These are phyloP conservation scores for Talaromyces adpressus DNA, from an alignment of 495 filamentous ascomycete species.

Conservation along the genomic window DNA sequence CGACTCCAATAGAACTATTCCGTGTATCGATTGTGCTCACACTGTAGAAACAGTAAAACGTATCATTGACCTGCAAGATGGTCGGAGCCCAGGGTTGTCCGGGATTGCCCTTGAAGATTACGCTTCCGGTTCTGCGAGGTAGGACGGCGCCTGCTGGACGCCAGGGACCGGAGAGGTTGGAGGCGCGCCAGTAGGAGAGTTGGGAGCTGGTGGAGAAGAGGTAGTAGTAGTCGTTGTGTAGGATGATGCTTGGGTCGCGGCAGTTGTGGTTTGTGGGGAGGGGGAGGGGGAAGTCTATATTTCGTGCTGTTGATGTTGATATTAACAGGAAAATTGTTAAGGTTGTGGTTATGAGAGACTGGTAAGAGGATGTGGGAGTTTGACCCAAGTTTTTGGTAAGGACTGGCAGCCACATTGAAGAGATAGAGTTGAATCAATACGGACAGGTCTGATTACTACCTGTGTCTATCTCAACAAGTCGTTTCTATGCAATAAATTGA, in stretches of 20 bases:
- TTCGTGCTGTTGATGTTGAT: not conserved
- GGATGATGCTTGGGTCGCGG: slow-evolving; percentile 36
- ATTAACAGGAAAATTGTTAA: not conserved
- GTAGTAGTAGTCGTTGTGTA: slow-evolving; percentile 27
- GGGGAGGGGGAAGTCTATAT: slow-evolving; percentile 19
- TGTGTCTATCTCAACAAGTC: not conserved
- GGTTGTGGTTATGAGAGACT: not conserved
- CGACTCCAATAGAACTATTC: slow-evolving; percentile 61
- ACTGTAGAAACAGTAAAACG: slow-evolving; percentile 69
- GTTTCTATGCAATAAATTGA: not conserved
- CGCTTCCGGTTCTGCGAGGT: slow-evolving; percentile 18
- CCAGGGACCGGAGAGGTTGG: slow-evolving; percentile 35
- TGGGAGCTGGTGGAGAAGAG: slow-evolving; percentile 30
- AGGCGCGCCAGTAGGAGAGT: slow-evolving; percentile 25
- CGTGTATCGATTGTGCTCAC: slow-evolving; percentile 57
- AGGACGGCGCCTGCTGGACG: slow-evolving; percentile 32
- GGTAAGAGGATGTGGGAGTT: not conserved
- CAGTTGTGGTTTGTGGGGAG: slow-evolving; percentile 27
- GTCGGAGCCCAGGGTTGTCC: slow-evolving; percentile 55
- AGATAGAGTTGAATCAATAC: not conserved
- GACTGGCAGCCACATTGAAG: slow-evolving; percentile 2
- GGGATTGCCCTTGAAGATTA: slow-evolving; percentile 30
- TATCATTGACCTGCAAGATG: slow-evolving; percentile 43
- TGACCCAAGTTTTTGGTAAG: not conserved
- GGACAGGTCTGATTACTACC: not conserved